phyloP scores from a whole-genome alignment of 768 basidiomycete species.

The Russula brevipes region DNA sequence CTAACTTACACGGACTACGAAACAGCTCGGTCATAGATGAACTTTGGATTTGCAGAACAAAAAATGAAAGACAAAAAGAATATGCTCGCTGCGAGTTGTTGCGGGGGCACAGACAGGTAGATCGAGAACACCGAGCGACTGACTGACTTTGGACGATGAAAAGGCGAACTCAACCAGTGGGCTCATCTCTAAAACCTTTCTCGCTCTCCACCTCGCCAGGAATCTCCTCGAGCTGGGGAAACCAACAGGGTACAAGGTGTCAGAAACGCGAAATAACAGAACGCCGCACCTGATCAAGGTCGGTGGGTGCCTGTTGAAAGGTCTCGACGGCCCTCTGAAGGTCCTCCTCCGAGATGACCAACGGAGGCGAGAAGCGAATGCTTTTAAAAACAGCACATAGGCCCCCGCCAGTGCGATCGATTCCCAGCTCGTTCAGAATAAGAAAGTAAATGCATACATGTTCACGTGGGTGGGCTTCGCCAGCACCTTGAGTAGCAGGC shows the following conservation, averaged over 20 bases:
- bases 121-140: background rate
- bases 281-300: constrained; percentile 66
- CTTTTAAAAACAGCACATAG: constrained; percentile 37
- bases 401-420: background rate
- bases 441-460: constrained; percentile 52
- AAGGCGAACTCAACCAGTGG: constrained; percentile 28
- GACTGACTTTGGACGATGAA: no score
- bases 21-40: no score
- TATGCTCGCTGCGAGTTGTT: no score
- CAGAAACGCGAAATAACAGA: background rate
- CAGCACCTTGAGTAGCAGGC: constrained; percentile 86
- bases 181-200: constrained; percentile 47
- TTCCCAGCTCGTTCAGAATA: background rate
- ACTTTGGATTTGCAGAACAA: no score
- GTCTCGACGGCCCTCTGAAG: constrained; percentile 66
- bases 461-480: constrained; percentile 97
- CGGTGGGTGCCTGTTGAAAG: constrained; percentile 70
- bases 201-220: constrained; percentile 61
- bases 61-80: no score
- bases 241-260: constrained; percentile 28
- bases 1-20: no score
- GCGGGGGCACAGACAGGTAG: background rate
- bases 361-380: constrained; percentile 92
- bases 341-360: constrained; percentile 90
- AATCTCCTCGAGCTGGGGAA: constrained; percentile 47